Base-by-base conservation (phyloP, 306 rosid species). In the Crotalaria pallida region DNA sequence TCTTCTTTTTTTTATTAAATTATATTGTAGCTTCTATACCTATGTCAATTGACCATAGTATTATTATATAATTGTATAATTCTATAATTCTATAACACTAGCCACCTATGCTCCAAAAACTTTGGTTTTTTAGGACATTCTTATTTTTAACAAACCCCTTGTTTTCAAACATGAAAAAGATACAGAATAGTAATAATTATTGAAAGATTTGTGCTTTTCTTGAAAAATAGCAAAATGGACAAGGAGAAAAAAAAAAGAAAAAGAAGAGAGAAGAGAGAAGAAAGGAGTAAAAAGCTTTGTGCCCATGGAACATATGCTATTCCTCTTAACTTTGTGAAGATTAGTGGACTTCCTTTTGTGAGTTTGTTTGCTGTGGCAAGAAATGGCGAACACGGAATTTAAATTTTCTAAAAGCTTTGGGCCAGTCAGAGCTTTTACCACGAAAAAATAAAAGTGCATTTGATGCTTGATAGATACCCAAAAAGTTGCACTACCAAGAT, bases 331-430 rank as follows among this genome's bases (percentile, higher is more conserved):
- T 74, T 82, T 64, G 49, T 3, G 27, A 38, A 56, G 52, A 77
- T 55, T 29, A 51, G 13, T 67, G 19, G 48, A 27, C 41, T 67
- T 38, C 29, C 16, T 47, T 71, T 18, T 34, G 4, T 57, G 71
- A 23, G n/a, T 55, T 68, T 33, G n/a, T 55, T 68, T 67, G 47
- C 60, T 23, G 18, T 22, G 73, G 56, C 57, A 33, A 19, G 72
- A 82, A 73, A 74, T 78, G 83, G 80, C 80, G 65, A 82, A 70
- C 83, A 64, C 53, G n/a, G 51, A 44, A 78, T 82, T 82, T 70
- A 78, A 78, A 82, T 77, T 58, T 17, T 67, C 43, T 74, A 38
- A 64, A 76, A 74, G 78, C 80, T 73, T 77, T 41, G 68, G 67
- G 78, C 29, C 72, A 74, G 74, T 49, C 38, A 29, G 23, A 52